Conservation (phyloP, 305 asterid species). For the Fraxinus baroniana region DNA sequence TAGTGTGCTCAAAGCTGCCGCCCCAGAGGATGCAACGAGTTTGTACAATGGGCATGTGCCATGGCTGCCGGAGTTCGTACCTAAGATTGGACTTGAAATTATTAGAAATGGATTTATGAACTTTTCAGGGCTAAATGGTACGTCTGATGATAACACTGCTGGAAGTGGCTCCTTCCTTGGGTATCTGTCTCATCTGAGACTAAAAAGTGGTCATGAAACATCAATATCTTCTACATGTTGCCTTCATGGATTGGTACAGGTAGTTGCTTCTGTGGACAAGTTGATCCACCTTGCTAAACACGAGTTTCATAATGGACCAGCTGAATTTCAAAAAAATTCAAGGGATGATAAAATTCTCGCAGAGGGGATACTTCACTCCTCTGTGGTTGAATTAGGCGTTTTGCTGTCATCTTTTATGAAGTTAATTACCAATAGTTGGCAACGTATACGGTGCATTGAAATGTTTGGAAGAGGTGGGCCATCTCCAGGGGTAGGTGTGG, state of each 20-base stretch:
- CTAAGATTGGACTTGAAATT: slow-evolving; percentile 68
- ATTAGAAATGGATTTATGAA: slow-evolving; percentile 52
- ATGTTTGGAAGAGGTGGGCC: slow-evolving; percentile 90
- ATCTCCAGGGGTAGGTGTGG: slow-evolving; percentile 94
- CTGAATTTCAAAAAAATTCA: slow-evolving; percentile 27
- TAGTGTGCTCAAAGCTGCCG: slow-evolving; percentile 64
- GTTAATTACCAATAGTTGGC: slow-evolving; percentile 44
- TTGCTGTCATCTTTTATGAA: slow-evolving; percentile 43
- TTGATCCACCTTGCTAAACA: slow-evolving; percentile 61
- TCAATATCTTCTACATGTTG: slow-evolving; percentile 74
- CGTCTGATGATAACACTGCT: slow-evolving; percentile 18
- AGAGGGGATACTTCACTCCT: slow-evolving; percentile 57
- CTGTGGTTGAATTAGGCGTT: slow-evolving; percentile 42
- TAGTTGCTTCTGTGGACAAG: slow-evolving; percentile 56
- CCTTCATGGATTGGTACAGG: slow-evolving; percentile 74
- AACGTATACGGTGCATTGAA: slow-evolving; percentile 46
- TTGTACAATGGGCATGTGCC: slow-evolving; percentile 42
- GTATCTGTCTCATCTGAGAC: slow-evolving; percentile 56
- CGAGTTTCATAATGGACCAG: slow-evolving; percentile 37
- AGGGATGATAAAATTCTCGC: slow-evolving; percentile 64
- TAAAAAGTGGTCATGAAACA: slow-evolving; percentile 40
- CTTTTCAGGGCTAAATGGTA: slow-evolving; percentile 35
- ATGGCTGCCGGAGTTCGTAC: slow-evolving; percentile 90
- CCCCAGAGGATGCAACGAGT: slow-evolving; percentile 46
- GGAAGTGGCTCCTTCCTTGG: slow-evolving; percentile 48